These are phyloP conservation scores for Aspergillus coremiiformis DNA, from an alignment of 495 filamentous ascomycete genomes.

Conservation along the genomic window DNA sequence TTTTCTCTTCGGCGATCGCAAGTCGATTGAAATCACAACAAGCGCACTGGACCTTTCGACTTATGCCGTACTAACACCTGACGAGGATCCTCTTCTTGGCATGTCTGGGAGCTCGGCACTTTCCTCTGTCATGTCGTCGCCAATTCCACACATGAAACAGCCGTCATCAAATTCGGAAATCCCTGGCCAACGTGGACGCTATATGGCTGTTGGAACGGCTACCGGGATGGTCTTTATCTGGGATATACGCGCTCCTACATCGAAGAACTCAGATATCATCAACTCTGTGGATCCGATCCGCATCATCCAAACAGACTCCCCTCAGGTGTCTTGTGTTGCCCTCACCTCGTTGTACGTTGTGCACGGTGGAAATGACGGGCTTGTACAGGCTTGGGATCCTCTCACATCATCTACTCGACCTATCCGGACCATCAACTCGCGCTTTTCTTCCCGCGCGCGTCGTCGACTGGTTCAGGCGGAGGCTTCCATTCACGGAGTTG, in stretches of 20 bases:
- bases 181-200: slow-evolving; percentile 76
- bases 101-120: slow-evolving; percentile 46
- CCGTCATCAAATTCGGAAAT: slow-evolving; percentile 44
- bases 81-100: slow-evolving; percentile 66
- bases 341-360: slow-evolving; percentile 81
- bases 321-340: slow-evolving; percentile 77
- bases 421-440: slow-evolving; percentile 81
- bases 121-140: slow-evolving; percentile 54
- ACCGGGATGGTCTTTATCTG: slow-evolving; percentile 74
- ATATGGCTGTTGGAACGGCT: slow-evolving; percentile 73
- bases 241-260: slow-evolving; percentile 64
- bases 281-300: slow-evolving; percentile 59
- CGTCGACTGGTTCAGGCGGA: slow-evolving; percentile 66
- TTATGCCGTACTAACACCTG: slow-evolving; percentile 57
- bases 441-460: slow-evolving; percentile 74
- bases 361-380: slow-evolving; percentile 88
- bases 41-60: slow-evolving; percentile 70
- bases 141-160: slow-evolving; percentile 43
- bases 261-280: slow-evolving; percentile 41
- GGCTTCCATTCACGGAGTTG: slow-evolving; percentile 55
- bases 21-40: slow-evolving; percentile 55
- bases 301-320: slow-evolving; percentile 85
- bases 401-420: slow-evolving; percentile 72
- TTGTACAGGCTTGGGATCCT: slow-evolving; percentile 96
- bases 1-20: slow-evolving; percentile 46